These are phyloP conservation scores for Acacia acuminata DNA, from an alignment of 306 rosid genomes.

Conservation along the genomic window DNA sequence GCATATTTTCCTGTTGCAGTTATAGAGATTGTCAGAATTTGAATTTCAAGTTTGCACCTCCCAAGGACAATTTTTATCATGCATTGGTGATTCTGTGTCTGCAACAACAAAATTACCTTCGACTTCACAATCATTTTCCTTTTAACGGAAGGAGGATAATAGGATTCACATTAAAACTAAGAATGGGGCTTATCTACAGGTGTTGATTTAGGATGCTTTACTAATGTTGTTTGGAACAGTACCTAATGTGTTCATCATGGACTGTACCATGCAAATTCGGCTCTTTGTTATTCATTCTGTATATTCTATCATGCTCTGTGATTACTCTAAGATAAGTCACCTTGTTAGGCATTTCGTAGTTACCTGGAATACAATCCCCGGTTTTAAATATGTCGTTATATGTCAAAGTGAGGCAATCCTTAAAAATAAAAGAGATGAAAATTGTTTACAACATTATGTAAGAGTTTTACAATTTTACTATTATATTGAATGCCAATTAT, in stretches of 20 bases:
- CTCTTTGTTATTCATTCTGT: no score
- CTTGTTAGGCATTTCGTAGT: no score
- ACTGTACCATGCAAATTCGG: background rate
- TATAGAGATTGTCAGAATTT: slow-evolving; percentile 78
- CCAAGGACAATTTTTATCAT: slow-evolving; percentile 74
- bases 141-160: slow-evolving; percentile 51
- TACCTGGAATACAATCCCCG: no score
- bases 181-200: slow-evolving; percentile 74
- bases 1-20: slow-evolving; percentile 28
- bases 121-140: slow-evolving; percentile 52
- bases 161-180: slow-evolving; percentile 70
- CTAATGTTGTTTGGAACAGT: background rate
- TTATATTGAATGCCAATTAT: no score
- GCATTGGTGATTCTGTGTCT: slow-evolving; percentile 53
- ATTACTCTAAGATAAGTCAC: no score
- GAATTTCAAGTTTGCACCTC: slow-evolving; percentile 69
- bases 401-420: no score
- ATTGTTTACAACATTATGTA: no score
- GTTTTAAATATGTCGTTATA: no score
- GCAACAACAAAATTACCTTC: slow-evolving; percentile 67
- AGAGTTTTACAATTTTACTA: no score
- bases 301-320: no score
- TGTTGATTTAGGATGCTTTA: slow-evolving; percentile 30
- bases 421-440: no score
- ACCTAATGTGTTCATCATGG: background rate